Evolutionary conservation across 2,329 filamentous ascomycete species (phyloP), one percentile per base, ranked within the genome.

Genomic region (Whalleya microplaca): DNA sequence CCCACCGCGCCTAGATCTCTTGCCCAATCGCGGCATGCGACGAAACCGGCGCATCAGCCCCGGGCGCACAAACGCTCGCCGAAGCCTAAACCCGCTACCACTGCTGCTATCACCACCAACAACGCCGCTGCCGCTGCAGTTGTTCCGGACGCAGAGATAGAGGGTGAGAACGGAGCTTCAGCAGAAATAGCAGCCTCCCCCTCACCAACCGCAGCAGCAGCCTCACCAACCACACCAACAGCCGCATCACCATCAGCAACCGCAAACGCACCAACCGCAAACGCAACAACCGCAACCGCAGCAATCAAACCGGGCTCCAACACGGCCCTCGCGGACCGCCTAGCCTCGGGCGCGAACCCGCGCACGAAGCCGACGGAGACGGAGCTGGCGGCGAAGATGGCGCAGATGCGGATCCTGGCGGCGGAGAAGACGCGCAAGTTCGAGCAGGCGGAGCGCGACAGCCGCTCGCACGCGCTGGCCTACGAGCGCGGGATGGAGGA

Each of bases 381-480:
- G 0, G 81, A 88, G 70, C 78, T 87, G 3, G 76, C 82, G 0
- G 79, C 75, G 57, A 85, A 85, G 68, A 84, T 87, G 80, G 81
- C 82, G 64, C 75, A 82, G 68, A 86, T 85, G 80, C 83, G 84
- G 54, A 76, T 87, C 8, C 69, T 84, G 0, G 77, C 79, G 0
- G 82, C 80, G 0, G 84, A 87, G 68, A 84, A 83, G 72, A 78
- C 80, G 64, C 80, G 82, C 63, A 82, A 82, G 58, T 84, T 84
- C 63, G 81, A 86, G 64, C 79, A 83, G 67, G 82, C 81, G 0
- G 80, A 84, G 69, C 76, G 78, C 59, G 84, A 86, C 64, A 76
- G 84, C 71, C 78, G 76, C 54, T 80, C 81, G 54, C 83, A 85
- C 64, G 82, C 80, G 2, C 72, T 76, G 5, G 80, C 83, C 1